Percentiles rank a stretch among this genome's conserved stretches.
phyloP scores from a whole-genome alignment of 306 rosid genomes.

The Cicer yamashitae region DNA sequence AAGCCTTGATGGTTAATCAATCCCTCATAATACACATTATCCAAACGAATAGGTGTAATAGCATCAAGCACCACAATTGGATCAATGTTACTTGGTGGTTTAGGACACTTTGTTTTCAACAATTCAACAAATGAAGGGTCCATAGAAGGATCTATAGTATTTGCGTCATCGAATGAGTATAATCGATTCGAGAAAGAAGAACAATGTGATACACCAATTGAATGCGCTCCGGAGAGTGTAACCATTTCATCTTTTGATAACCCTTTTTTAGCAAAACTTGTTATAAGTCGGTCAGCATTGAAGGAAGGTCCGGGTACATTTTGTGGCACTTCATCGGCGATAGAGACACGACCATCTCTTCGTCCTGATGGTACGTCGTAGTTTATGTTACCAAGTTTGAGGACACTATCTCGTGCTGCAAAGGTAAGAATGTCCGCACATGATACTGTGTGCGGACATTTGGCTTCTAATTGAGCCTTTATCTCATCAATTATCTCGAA shows the following conservation, averaged over 20 bases:
- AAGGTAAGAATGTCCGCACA: slow-evolving; percentile 47
- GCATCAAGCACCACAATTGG: slow-evolving; percentile 38
- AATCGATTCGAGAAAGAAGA: slow-evolving; percentile 19
- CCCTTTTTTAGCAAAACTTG: slow-evolving; percentile 14
- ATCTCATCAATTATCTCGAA: slow-evolving; percentile 39
- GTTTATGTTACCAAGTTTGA: slow-evolving; percentile 21
- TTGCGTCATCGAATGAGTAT: slow-evolving; percentile 35
- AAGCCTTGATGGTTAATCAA: slow-evolving; percentile 40
- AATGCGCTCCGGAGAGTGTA: slow-evolving; percentile 42
- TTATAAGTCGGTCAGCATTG: background rate
- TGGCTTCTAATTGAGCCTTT: slow-evolving; percentile 24
- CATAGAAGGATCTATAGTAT: slow-evolving; percentile 32
- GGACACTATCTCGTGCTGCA: slow-evolving; percentile 39
- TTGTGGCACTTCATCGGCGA: slow-evolving; percentile 22
- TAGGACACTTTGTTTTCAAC: slow-evolving; percentile 36
- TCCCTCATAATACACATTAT: slow-evolving; percentile 37
- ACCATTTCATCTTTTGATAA: slow-evolving; percentile 43
- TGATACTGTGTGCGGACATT: slow-evolving; percentile 39
- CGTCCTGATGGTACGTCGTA: slow-evolving; percentile 42
- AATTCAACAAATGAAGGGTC: slow-evolving; percentile 36
- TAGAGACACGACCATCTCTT: slow-evolving; percentile 44
- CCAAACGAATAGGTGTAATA: slow-evolving; percentile 39
- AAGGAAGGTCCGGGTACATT: slow-evolving; percentile 28
- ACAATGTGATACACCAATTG: slow-evolving; percentile 42
- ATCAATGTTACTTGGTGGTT: background rate